Percentiles rank a stretch among this genome's conserved stretches.
phyloP scores from a whole-genome alignment of 2,329 filamentous ascomycete species.

The Stachybotrys echinatus region DNA sequence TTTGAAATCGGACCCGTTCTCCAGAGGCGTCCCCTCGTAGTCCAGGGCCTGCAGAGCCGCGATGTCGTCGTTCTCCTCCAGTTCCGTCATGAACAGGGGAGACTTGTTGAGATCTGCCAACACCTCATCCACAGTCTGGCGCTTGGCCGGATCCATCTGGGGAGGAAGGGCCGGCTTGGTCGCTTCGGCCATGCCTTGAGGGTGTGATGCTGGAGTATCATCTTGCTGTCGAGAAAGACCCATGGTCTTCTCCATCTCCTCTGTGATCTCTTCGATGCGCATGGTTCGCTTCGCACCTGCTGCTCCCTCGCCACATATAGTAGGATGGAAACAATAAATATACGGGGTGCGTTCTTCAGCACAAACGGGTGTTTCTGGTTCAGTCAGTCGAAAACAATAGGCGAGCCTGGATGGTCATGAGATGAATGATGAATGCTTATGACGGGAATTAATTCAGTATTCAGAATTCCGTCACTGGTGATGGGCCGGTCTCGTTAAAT shows the following conservation, averaged over 20 bases:
- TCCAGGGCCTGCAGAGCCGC: conserved; percentile 86
- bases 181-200: conserved; percentile 11
- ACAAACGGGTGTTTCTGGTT: too few relatives aligned
- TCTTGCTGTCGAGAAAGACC: conserved; percentile 11
- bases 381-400: too few relatives aligned
- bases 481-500: neutral
- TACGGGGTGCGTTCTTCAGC: too few relatives aligned
- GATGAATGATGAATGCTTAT: too few relatives aligned
- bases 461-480: neutral
- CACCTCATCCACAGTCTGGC: conserved; percentile 51
- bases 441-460: neutral
- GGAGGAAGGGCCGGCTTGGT: conserved; percentile 41
- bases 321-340: too few relatives aligned
- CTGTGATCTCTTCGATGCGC: conserved; percentile 37
- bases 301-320: too few relatives aligned
- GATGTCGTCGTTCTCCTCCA: conserved; percentile 78
- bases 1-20: conserved; percentile 80
- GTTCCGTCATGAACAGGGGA: conserved; percentile 93
- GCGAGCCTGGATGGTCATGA: too few relatives aligned
- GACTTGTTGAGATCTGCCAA: conserved; percentile 53
- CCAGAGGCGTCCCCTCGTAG: conserved; percentile 84
- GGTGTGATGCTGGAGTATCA: neutral
- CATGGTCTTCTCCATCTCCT: conserved; percentile 31
- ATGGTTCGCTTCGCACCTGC: conserved; percentile 14
- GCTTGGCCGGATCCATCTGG: conserved; percentile 28